These are phyloP conservation scores for Peniophora sp. DNA, from an alignment of 1,284 basidiomycete species.

Conservation along the genomic window DNA sequence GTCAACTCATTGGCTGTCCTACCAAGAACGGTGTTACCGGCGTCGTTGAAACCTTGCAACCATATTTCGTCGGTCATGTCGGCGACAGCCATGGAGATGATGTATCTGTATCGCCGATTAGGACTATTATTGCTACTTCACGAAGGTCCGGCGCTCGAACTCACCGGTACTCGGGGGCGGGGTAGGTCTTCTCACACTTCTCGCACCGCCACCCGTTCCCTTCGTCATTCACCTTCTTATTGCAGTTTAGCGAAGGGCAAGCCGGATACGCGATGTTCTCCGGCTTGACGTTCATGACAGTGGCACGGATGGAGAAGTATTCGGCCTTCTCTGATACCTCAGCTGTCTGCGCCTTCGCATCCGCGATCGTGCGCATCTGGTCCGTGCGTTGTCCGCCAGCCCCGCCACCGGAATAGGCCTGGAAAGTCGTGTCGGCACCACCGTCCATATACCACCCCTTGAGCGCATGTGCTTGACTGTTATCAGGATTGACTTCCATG, in stretches of 20 bases:
- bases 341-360: constrained; percentile 76
- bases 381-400: constrained; percentile 49
- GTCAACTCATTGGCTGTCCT: constrained; percentile 71
- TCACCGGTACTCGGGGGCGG: constrained; percentile 77
- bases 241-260: constrained; percentile 77
- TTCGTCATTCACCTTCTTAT: constrained; percentile 83
- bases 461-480: constrained; percentile 77
- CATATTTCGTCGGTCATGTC: constrained; percentile 88
- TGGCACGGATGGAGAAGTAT: constrained; percentile 79
- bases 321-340: constrained; percentile 78
- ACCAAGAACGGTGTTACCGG: constrained; percentile 72
- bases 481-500: constrained; percentile 85
- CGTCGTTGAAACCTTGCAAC: constrained; percentile 95
- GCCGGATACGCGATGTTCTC: constrained; percentile 90
- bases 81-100: constrained; percentile 82
- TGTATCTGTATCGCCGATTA: constrained; percentile 55
- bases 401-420: constrained; percentile 51
- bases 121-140: not conserved
- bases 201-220: constrained; percentile 85
- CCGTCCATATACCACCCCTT: constrained; percentile 88
- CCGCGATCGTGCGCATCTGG: constrained; percentile 70
- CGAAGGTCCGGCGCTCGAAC: constrained; percentile 16
- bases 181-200: constrained; percentile 79
- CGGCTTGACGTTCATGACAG: constrained; percentile 83
- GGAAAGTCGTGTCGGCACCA: constrained; percentile 59